These are phyloP conservation scores for Fusarium armeniacum DNA, from an alignment of 2,329 filamentous ascomycete genomes.

Conservation along the genomic window DNA sequence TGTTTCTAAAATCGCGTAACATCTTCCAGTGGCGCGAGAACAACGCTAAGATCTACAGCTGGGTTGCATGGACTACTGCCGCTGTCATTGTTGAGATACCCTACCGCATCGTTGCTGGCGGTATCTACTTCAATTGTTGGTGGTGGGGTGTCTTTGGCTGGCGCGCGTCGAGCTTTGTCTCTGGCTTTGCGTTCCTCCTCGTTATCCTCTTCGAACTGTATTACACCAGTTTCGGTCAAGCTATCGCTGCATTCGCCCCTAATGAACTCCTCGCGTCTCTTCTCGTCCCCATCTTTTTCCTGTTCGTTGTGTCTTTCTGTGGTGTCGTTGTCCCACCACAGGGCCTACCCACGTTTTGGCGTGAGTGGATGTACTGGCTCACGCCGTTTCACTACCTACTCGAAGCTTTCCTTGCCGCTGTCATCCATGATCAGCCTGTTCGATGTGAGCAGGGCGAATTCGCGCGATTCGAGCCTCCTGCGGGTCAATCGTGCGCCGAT, in stretches of 20 bases:
- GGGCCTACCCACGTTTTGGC: conserved; percentile 74
- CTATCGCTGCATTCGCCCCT: conserved; percentile 75
- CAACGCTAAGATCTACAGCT: conserved; percentile 84
- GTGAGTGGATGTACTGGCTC: conserved; percentile 74
- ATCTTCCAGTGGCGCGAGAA: conserved; percentile 80
- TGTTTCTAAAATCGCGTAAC: conserved; percentile 74
- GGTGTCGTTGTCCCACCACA: conserved; percentile 75
- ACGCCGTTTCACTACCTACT: conserved; percentile 78
- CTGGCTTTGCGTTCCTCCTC: conserved; percentile 73
- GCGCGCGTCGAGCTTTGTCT: conserved; percentile 66
- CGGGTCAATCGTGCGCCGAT: conserved; percentile 69
- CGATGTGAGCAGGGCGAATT: conserved; percentile 69
- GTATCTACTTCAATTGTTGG: conserved; percentile 66
- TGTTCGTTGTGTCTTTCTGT: conserved; percentile 78
- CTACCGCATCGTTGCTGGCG: conserved; percentile 75
- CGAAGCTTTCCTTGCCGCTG: conserved; percentile 70
- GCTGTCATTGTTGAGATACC: conserved; percentile 78
- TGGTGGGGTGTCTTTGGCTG: conserved; percentile 67
- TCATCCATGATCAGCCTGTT: conserved; percentile 68
- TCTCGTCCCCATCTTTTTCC: conserved; percentile 77
- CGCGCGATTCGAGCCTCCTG: conserved; percentile 71
- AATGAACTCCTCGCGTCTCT: conserved; percentile 77
- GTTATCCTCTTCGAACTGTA: conserved; percentile 76
- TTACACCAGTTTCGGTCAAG: conserved; percentile 75
- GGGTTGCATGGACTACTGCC: conserved; percentile 77